Evolutionary conservation across 345 rosid species (phyloP).

Genomic region (Pseudoturritis turrita): DNA sequence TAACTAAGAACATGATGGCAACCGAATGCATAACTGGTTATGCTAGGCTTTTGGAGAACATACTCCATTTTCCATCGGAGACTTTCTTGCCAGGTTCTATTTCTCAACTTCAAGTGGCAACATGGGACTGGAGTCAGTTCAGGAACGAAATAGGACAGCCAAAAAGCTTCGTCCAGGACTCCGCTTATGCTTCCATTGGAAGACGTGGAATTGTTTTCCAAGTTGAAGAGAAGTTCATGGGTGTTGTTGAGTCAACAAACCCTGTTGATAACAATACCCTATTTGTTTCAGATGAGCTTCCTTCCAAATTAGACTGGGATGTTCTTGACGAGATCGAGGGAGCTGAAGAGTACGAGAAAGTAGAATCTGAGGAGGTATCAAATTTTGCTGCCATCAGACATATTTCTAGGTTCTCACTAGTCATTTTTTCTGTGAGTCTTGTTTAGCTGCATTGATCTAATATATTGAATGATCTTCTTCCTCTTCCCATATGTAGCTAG

Average conservation of each 20-base stretch:
- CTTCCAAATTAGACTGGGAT: slow-evolving; percentile 66
- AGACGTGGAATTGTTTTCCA: slow-evolving; percentile 46
- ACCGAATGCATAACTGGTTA: slow-evolving; percentile 70
- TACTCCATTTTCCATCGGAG: slow-evolving; percentile 74
- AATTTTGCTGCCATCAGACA: slow-evolving; percentile 36
- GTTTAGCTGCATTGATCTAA: slow-evolving; percentile 16
- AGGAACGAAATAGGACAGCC: slow-evolving; percentile 39
- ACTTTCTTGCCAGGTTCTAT: slow-evolving; percentile 60
- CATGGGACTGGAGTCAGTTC: slow-evolving; percentile 83
- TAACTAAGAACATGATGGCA: slow-evolving; percentile 77
- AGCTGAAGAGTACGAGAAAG: slow-evolving; percentile 66
- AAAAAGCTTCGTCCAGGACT: slow-evolving; percentile 27
- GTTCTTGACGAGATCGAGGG: slow-evolving; percentile 57
- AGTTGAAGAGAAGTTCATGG: slow-evolving; percentile 59
- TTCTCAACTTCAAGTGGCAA: slow-evolving; percentile 48
- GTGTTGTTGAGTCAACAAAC: slow-evolving; percentile 36
- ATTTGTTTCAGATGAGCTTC: slow-evolving; percentile 44
- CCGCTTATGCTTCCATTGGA: slow-evolving; percentile 26
- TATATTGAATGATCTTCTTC: slow-evolving; percentile 22
- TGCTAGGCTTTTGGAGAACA: slow-evolving; percentile 75
- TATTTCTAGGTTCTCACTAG: slow-evolving; percentile 37
- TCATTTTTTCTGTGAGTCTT: slow-evolving; percentile 21
- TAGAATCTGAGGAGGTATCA: slow-evolving; percentile 84
- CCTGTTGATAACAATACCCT: slow-evolving; percentile 40
- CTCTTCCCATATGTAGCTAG: slow-evolving; percentile 51